Base-by-base conservation (phyloP, 345 rosid genomes). In the Camelina sativa region DNA sequence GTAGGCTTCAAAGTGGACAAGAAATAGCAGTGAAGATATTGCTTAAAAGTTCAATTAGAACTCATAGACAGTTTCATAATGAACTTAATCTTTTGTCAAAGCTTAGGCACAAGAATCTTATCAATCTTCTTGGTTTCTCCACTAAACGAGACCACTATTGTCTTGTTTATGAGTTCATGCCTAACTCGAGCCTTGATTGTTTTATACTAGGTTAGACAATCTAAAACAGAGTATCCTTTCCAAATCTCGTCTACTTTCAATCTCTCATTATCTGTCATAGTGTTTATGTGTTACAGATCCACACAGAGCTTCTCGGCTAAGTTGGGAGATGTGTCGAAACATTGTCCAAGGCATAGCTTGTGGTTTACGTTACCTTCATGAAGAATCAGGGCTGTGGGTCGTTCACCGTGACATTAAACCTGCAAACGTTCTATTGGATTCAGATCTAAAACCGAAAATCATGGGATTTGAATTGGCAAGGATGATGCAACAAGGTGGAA, bases 121-220 rank as follows among this genome's bases (percentile, higher is more conserved):
- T 87, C 37, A 74, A 72, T 63, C 85, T 87, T 66, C 80, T 87
- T 7, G 91, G 94, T 16, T 87, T 84, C 50, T 85, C 82, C 38
- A 69, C 75, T 12, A 68, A 77, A 13, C 71, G 40, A 68, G 77
- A 80, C 40, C 86, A 86, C 70, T 60, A 74, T 62, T 56, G 62
- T n/a, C 88, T 86, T 12, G 78, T 84, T 62, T 87, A 84, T 35
- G 96, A 89, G 69, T 86, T 82, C 64, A 78, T 87, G 87, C 85
- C 89, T 52, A 87, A 87, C 68, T 51, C 61, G 57, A 81, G 85
- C 80, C 85, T 84, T 6, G 85, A 87, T 62, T 34, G 11, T 4
- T 6, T 77, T 54, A 80, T 87, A 11, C 83, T 79, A 48, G 86
- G 92, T 89, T 52, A 38, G 80, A 16, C 23, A 43, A 19, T 11